A percentile compares a stretch with the other conserved stretches of the same genome.
Conservation (phyloP, 306 rosid genomes). For the Quillaja saponaria region DNA sequence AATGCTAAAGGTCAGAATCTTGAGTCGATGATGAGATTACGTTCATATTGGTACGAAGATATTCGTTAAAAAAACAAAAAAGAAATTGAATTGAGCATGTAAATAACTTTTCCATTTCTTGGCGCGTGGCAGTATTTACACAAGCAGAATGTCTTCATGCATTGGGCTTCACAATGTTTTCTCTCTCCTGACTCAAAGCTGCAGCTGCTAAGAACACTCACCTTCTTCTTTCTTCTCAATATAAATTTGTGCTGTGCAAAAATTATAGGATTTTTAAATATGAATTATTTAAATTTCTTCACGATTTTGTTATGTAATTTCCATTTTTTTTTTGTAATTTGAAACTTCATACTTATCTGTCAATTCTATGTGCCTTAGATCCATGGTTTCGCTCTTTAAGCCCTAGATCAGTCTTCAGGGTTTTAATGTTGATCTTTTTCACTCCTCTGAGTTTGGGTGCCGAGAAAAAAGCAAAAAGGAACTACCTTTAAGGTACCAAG, state of each 20-base stretch:
- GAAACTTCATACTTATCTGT: slow-evolving; percentile 35
- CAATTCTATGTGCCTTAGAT: slow-evolving; percentile 68
- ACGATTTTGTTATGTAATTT: slow-evolving; percentile 25
- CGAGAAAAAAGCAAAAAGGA: slow-evolving; percentile 17
- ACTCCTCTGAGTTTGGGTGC: slow-evolving; percentile 19
- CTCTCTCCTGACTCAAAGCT: slow-evolving; percentile 39
- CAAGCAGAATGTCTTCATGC: slow-evolving; percentile 29
- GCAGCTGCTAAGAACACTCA: slow-evolving; percentile 49
- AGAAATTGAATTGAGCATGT: no score
- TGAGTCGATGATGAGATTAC: no score
- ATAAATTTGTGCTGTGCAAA: slow-evolving; percentile 45
- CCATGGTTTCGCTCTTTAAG: slow-evolving; percentile 57
- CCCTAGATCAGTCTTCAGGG: slow-evolving; percentile 41
- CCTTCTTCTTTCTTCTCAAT: slow-evolving; percentile 26
- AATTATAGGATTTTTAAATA: not conserved
- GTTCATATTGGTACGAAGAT: no score
- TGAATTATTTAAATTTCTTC: slow-evolving; percentile 4
- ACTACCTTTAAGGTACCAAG: slow-evolving; percentile 25
- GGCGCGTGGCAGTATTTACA: slow-evolving; percentile 28
- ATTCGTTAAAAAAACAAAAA: no score
- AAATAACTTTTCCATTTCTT: not conserved
- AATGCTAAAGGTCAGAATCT: no score
- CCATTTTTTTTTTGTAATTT: slow-evolving; percentile 30
- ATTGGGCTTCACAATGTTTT: not conserved
- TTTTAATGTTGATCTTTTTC: slow-evolving; percentile 24